Conservation (phyloP, 1,284 basidiomycete genomes). For the Microbotryum saponariae region DNA sequence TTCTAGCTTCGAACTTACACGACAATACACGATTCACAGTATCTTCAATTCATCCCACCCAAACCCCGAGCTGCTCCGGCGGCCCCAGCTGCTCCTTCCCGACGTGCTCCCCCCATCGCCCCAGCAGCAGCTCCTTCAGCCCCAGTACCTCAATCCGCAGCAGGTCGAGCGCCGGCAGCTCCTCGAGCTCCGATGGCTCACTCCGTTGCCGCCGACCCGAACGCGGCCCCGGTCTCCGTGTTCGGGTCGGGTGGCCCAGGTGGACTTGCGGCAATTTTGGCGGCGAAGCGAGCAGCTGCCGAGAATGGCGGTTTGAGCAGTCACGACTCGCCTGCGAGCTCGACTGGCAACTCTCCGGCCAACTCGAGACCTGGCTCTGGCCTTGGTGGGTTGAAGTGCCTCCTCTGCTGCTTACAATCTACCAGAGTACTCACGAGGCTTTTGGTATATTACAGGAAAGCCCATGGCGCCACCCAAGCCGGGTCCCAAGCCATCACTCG, state of each 20-base stretch:
- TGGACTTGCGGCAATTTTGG: slow-evolving; percentile 43
- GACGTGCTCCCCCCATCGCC: slow-evolving; percentile 48
- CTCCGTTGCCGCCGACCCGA: slow-evolving; percentile 35
- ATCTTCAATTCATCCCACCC: slow-evolving; percentile 63
- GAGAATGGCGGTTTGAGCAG: slow-evolving; percentile 23
- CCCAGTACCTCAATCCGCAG: slow-evolving; percentile 36
- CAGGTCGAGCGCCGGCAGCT: slow-evolving; percentile 42
- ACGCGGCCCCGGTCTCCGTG: slow-evolving; percentile 42
- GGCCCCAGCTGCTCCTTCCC: slow-evolving; percentile 55
- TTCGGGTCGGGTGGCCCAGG: slow-evolving; percentile 42
- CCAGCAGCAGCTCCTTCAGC: slow-evolving; percentile 34
- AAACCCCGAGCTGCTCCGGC: slow-evolving; percentile 57
- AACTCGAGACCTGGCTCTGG: slow-evolving; percentile 18
- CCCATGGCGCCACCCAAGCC: slow-evolving; percentile 43
- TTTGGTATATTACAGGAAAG: not conserved
- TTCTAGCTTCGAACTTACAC: not conserved
- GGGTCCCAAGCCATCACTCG: slow-evolving; percentile 46
- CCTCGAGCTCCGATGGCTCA: slow-evolving; percentile 32
- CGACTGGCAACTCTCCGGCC: slow-evolving; percentile 13
- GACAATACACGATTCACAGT: slow-evolving; percentile 19
- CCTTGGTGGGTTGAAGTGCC: slow-evolving; percentile 6
- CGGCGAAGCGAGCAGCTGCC: slow-evolving; percentile 43
- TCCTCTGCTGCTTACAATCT: not conserved
- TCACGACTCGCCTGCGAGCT: slow-evolving; percentile 3
- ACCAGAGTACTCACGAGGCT: not conserved